Evolutionary conservation across 2,329 filamentous ascomycete species (phyloP).

Genomic region (Sclerotinia spermophila): DNA sequence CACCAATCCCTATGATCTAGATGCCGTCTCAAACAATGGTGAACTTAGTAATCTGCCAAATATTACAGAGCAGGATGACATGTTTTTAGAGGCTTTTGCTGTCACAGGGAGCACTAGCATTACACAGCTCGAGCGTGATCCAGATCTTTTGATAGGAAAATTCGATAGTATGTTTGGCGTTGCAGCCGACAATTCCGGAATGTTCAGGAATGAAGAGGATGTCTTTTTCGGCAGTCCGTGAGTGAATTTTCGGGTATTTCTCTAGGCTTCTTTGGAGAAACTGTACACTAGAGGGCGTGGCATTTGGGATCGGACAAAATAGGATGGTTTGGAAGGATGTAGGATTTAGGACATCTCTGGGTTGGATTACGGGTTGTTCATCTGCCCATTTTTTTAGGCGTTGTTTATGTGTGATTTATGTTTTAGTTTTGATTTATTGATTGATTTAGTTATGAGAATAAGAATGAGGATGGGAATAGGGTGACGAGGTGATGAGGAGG

Average conservation of each 20-base stretch:
- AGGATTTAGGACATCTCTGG: background rate
- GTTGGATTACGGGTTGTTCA: background rate
- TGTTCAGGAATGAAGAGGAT: constrained; percentile 33
- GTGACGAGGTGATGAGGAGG: background rate
- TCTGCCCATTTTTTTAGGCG: constrained; percentile 18
- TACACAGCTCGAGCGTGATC: constrained; percentile 33
- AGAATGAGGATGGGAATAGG: background rate
- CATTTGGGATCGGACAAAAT: constrained; percentile 14
- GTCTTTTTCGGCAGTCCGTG: constrained; percentile 37
- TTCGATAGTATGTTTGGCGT: constrained; percentile 34
- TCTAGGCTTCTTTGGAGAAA: constrained; percentile 4
- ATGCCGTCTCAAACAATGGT: constrained; percentile 28
- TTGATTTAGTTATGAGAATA: constrained; percentile 9
- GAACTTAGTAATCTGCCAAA: constrained; percentile 27
- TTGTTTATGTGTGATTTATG: constrained; percentile 11
- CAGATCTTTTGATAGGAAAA: constrained; percentile 34
- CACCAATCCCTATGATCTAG: constrained; percentile 34
- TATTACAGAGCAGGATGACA: constrained; percentile 36
- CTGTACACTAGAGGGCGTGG: constrained; percentile 15
- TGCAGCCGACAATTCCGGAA: constrained; percentile 23
- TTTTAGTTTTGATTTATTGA: constrained; percentile 9
- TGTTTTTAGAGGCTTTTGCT: constrained; percentile 38
- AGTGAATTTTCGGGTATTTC: background rate
- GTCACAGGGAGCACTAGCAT: constrained; percentile 25
- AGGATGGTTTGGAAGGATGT: constrained; percentile 5